Base-by-base conservation (phyloP, 371 early-diverging fungal species). In the Mucor velutinosus region DNA sequence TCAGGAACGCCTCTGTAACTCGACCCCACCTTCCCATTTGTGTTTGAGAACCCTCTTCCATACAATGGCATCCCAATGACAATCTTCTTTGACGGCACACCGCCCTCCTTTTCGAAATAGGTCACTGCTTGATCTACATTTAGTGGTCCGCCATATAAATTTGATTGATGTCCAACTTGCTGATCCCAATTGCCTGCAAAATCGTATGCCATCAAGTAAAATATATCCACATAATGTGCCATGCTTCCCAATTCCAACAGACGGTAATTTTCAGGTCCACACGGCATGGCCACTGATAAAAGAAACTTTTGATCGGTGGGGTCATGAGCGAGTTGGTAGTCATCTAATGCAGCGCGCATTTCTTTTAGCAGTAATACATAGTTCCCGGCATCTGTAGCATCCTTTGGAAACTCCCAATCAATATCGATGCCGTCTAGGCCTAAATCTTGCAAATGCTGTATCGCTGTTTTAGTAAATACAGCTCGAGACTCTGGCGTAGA, bases 391-490 rank as follows among this genome's bases (percentile, higher is more conserved):
- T 97, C 97, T 14, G 87, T 77, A 0, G 83, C 76, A 29, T 86
- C 81, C 58, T 82, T 79, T 6, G 95, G 95, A 57, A 93, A 94
- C 72, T 96, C 97, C 97, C 95, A 95, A 75, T 95, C 94, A 61
- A 93, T 87, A 64, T 87, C 88, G 59, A 83, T 69, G 25, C 87
- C 86, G 75, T 88, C 88, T 14, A 88, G 58, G 1, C 86, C 85
- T 21, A 85, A 64, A 63, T 88, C 68, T 47, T 85, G 73, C 30
- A 93, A 60, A 41, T 89, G 68, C 6, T 76, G 72, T 5, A 89
- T 66, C 6, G 90, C 83, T 6, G 86, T 80, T 39, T 67, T 64
- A 17, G 89, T 87, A 79, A 93, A 92, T 4, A 69, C 80, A 30
- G 76, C 65, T 32, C 93, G 79, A 37, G 79, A 76, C 8, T 70